Evolutionary conservation across 768 basidiomycete genomes (phyloP), one percentile per base, ranked within the genome.

Genomic region (Cystofilobasidium macerans): DNA sequence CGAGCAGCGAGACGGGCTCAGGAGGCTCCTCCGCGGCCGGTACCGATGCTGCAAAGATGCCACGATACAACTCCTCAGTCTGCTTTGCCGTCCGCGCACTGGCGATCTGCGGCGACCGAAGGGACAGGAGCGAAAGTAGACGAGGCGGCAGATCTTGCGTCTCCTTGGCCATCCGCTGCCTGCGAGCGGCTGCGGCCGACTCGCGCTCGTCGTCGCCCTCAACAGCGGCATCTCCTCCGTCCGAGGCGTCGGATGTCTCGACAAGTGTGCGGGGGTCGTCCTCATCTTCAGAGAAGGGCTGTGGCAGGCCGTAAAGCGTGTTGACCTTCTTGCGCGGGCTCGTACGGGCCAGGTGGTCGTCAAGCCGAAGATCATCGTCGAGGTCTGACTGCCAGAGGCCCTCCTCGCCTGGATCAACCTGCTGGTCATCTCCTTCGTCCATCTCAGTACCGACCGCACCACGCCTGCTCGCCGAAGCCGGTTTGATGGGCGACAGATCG

Each of bases 71-170:
- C n/a, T 61, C 24, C 2, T 43, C 65, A 9, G 45, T 51, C 24
- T n/a, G 28, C 30, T 35, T 26, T 22, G 48, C 51, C 32, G 53
- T 38, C 42, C 42, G 38, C 22, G 60, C 60, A 24, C 58, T 38
- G 30, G 60, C 45, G 42, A 59, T 56, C 43, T 62, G 48, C 30
- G 65, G 65, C 16, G 65, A 67, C 26, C 60, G 60, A 12, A 67
- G 60, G 13, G 65, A 67, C 43, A 67, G 65, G n/a, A 67, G 56
- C n/a, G 65, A 36, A 30, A 67, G 53, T 11, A 67, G 61, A 33
- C 62, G 65, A 12, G 65, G 65, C 5, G 65, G 65, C 20, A 67
- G 65, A 18, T 67, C 65, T 8, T 54, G 51, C 18, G 30, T 32
- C 14, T 54, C 51, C 43, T 45, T 45, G 20, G 43, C 5, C 13